These are phyloP conservation scores for Onygenales sp. DNA, from an alignment of 2,329 filamentous ascomycete species.

Conservation along the genomic window DNA sequence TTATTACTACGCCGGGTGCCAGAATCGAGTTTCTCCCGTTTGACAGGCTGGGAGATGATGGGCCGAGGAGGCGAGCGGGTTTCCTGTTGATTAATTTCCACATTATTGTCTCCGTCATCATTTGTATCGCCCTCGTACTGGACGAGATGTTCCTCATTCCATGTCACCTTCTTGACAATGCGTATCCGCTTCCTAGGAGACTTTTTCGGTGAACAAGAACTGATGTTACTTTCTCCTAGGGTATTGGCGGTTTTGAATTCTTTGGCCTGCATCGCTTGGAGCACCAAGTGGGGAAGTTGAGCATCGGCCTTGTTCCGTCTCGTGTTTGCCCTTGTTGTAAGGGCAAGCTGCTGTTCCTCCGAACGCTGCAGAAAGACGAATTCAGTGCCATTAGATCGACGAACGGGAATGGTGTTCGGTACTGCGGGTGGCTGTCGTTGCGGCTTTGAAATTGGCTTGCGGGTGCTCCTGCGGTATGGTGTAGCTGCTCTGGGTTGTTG, in stretches of 20 bases:
- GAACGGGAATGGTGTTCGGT: slow-evolving; percentile 32
- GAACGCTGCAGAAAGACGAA: slow-evolving; percentile 35
- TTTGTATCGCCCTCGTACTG: slow-evolving; percentile 22
- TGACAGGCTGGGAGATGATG: slow-evolving; percentile 12
- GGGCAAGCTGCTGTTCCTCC: slow-evolving; percentile 32
- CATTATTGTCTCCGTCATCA: slow-evolving; percentile 5
- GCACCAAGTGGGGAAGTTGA: slow-evolving; percentile 19
- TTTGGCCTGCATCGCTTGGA: slow-evolving; percentile 4
- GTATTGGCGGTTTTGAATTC: neutral
- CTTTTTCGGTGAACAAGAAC: neutral
- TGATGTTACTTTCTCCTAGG: neutral
- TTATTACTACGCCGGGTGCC: slow-evolving; percentile 14
- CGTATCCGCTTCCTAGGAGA: slow-evolving; percentile 5
- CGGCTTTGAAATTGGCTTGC: slow-evolving; percentile 18
- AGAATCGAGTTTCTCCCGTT: slow-evolving; percentile 18
- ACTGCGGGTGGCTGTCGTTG: slow-evolving; percentile 17
- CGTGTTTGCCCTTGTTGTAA: slow-evolving; percentile 34
- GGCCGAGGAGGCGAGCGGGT: slow-evolving; percentile 5
- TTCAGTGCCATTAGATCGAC: slow-evolving; percentile 35
- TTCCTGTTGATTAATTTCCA: slow-evolving; percentile 4
- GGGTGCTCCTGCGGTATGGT: slow-evolving; percentile 27
- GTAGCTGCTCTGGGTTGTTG: slow-evolving; percentile 18
- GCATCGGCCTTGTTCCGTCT: slow-evolving; percentile 32
- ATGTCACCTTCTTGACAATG: slow-evolving; percentile 25
- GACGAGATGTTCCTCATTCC: slow-evolving; percentile 29